These are phyloP conservation scores for Rhizoclosmatium sp. DNA, from an alignment of 192 early-diverging fungal species.

Conservation along the genomic window DNA sequence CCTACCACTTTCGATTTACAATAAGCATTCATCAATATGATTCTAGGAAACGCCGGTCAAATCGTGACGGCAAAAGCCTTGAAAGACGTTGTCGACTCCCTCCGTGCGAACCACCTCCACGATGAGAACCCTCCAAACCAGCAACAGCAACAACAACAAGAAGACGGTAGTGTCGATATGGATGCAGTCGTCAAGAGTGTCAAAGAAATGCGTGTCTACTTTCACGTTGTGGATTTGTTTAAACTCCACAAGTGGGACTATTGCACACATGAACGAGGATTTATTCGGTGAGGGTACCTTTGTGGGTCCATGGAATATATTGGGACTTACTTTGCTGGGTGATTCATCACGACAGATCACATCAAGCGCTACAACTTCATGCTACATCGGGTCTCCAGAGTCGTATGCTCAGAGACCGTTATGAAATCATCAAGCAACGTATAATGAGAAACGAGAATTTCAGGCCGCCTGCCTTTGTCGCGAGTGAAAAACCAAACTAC, in stretches of 20 bases:
- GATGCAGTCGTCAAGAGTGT: constrained; percentile 45
- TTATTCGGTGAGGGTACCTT: constrained; percentile 53
- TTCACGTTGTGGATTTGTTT: constrained; percentile 80
- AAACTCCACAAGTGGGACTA: constrained; percentile 74
- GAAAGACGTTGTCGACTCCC: constrained; percentile 57
- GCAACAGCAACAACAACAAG: neutral
- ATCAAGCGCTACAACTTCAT: constrained; percentile 52
- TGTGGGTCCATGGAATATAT: neutral
- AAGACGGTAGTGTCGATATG: constrained; percentile 42
- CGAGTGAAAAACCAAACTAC: constrained; percentile 33
- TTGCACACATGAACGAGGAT: constrained; percentile 69
- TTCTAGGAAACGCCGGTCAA: constrained; percentile 23
- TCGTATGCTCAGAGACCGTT: constrained; percentile 77
- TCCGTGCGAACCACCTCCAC: constrained; percentile 45
- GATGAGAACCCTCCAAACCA: constrained; percentile 21
- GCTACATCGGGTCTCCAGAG: constrained; percentile 70
- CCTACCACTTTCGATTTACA: neutral
- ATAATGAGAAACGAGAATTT: constrained; percentile 84
- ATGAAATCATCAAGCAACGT: constrained; percentile 80
- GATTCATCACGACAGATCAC: neutral
- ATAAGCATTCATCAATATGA: constrained; percentile 7
- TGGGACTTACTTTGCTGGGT: no score
- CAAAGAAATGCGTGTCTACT: constrained; percentile 58
- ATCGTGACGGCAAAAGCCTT: constrained; percentile 56
- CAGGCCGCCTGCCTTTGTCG: constrained; percentile 67